Evolutionary conservation across 2,329 filamentous ascomycete genomes (phyloP).

Genomic region (Alternaria tenuissima): DNA sequence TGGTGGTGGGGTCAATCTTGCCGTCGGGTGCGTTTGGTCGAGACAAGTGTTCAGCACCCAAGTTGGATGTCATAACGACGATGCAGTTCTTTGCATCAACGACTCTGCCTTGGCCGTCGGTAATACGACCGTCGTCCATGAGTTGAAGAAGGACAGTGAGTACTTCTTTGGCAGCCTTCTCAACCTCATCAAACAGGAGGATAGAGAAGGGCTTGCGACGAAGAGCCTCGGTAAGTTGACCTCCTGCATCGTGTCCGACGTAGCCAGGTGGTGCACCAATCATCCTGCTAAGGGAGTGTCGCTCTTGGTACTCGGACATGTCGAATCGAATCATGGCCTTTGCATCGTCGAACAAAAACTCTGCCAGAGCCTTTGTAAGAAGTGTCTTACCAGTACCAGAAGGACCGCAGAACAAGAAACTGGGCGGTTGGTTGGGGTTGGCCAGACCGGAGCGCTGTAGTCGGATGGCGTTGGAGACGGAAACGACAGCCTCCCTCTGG

Average conservation of each 20-base stretch:
- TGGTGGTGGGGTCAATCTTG: constrained; percentile 83
- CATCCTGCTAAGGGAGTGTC: constrained; percentile 94
- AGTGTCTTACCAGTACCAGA: constrained; percentile 98
- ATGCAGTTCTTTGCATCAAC: constrained; percentile 98
- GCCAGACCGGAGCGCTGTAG: constrained; percentile 91
- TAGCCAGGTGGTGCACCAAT: constrained; percentile 97
- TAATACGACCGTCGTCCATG: constrained; percentile 99
- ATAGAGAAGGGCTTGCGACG: constrained; percentile 97
- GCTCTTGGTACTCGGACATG: constrained; percentile 99
- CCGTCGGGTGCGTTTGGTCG: constrained; percentile 81
- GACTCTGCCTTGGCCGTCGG: constrained; percentile 93
- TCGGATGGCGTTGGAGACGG: constrained; percentile 94
- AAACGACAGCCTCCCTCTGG: constrained; percentile 90
- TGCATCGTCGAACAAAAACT: constrained; percentile 96
- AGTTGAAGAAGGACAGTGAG: constrained; percentile 97
- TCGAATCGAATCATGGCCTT: constrained; percentile 99
- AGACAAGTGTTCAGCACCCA: constrained; percentile 92
- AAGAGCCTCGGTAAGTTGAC: constrained; percentile 93
- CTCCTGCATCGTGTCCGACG: constrained; percentile 93
- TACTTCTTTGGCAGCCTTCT: constrained; percentile 98
- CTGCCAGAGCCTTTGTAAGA: constrained; percentile 93
- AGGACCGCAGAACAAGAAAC: constrained; percentile 98
- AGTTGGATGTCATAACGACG: constrained; percentile 98
- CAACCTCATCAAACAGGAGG: constrained; percentile 95
- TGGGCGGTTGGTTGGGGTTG: constrained; percentile 96